Conservation (phyloP, 345 rosid species). For the Eucalyptus pauciflora region DNA sequence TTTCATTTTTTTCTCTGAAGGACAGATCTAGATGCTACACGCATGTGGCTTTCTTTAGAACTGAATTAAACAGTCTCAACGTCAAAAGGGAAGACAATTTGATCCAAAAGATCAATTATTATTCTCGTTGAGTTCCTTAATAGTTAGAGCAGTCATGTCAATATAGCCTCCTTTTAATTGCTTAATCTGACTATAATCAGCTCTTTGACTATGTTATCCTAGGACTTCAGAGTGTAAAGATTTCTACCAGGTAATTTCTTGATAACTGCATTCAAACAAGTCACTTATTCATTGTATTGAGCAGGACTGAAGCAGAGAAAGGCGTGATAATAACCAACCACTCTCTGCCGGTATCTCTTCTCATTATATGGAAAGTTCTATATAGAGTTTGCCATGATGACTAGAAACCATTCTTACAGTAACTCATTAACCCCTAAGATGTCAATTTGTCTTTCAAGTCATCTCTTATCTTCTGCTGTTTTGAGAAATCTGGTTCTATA, state of each 20-base stretch:
- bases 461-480: not conserved
- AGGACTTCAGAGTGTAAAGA: not conserved
- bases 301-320: slow-evolving; percentile 94
- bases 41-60: not conserved
- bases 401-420: not conserved
- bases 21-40: not conserved
- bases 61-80: not conserved
- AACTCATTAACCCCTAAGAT: not conserved
- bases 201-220: not conserved
- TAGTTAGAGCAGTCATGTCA: not conserved
- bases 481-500: not conserved
- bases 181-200: not conserved
- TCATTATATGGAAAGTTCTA: not conserved
- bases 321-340: slow-evolving; percentile 83
- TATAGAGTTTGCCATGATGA: not conserved
- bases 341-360: slow-evolving; percentile 59
- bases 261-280: not conserved
- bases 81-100: not conserved
- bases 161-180: not conserved
- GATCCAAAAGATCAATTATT: not conserved
- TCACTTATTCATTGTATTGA: not conserved
- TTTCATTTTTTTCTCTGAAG: not conserved
- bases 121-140: not conserved
- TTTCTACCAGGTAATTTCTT: not conserved
- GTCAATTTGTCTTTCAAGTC: not conserved